These are phyloP conservation scores for Cenchrus fungigraminus DNA, from an alignment of 176 grass and related monocot genomes.

Conservation along the genomic window DNA sequence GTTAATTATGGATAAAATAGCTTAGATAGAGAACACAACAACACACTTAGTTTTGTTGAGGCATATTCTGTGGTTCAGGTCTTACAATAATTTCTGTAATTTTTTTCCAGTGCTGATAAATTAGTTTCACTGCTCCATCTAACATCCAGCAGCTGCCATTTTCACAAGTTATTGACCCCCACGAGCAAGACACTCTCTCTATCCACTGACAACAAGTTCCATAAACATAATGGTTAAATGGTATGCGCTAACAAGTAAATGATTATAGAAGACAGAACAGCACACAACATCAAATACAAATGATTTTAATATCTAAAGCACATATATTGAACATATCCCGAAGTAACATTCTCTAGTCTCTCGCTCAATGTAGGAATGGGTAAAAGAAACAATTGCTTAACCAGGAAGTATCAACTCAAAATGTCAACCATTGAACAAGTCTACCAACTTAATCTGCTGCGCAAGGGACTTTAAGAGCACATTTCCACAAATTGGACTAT, in stretches of 20 bases:
- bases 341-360: neutral
- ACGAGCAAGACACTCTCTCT: neutral
- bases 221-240: neutral
- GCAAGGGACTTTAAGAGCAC: neutral
- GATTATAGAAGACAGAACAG: no score
- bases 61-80: neutral
- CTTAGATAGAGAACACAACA: neutral
- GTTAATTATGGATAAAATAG: neutral
- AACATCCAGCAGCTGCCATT: neutral
- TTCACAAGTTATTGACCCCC: neutral
- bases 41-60: neutral
- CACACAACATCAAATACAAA: neutral
- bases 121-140: conserved; percentile 12
- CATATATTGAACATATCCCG: neutral
- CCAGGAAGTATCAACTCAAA: neutral
- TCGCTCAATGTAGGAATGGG: neutral
- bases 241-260: no score
- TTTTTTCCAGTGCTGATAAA: neutral
- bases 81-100: neutral
- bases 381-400: conserved; percentile 37
- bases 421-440: conserved; percentile 32
- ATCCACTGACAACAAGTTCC: neutral
- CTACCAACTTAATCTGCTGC: conserved; percentile 27
- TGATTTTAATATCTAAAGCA: neutral
- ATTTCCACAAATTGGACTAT: conserved; percentile 19